A percentile compares a stretch with the other conserved stretches of the same genome.
Evolutionary conservation across 164 flowering plant genomes (phyloP).

Genomic region (Macadamia tetraphylla): DNA sequence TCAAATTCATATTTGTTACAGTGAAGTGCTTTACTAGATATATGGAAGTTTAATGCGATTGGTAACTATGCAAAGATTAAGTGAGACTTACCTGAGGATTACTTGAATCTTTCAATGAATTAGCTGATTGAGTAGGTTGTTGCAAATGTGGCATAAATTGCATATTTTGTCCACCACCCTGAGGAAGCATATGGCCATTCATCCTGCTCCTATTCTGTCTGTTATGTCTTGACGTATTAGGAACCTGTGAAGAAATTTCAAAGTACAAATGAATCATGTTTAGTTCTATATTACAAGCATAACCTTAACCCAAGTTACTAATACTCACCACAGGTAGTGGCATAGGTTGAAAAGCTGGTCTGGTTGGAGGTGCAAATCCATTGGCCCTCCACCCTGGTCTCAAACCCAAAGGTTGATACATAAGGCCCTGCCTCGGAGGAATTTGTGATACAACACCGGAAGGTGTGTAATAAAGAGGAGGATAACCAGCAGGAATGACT

Average conservation of each 20-base stretch:
- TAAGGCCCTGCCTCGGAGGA: conserved; percentile 49
- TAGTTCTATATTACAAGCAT: not conserved
- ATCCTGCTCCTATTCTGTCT: conserved; percentile 61
- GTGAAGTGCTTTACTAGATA: too few species aligned
- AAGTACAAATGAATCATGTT: not conserved
- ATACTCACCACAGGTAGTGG: conserved; percentile 37
- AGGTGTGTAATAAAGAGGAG: conserved; percentile 52
- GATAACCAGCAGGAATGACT: conserved; percentile 48
- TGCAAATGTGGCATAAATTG: conserved; percentile 33
- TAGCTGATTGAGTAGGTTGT: conserved; percentile 28
- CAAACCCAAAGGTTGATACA: conserved; percentile 64
- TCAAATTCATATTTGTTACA: too few species aligned
- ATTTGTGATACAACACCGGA: conserved; percentile 50
- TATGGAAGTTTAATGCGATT: too few species aligned
- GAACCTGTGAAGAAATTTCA: conserved; percentile 31
- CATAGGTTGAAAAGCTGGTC: conserved; percentile 47
- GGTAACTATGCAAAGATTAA: not conserved
- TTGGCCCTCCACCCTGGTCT: conserved; percentile 72
- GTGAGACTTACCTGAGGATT: conserved; percentile 48
- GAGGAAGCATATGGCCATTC: conserved; percentile 42
- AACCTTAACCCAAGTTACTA: not conserved
- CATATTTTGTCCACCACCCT: conserved; percentile 29
- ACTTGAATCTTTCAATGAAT: conserved; percentile 37
- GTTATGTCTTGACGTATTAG: conserved; percentile 40
- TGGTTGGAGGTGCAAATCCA: conserved; percentile 42